Evolutionary conservation across 352 stramenopile species (phyloP).

Genomic region (Phytophthora uliginosa): DNA sequence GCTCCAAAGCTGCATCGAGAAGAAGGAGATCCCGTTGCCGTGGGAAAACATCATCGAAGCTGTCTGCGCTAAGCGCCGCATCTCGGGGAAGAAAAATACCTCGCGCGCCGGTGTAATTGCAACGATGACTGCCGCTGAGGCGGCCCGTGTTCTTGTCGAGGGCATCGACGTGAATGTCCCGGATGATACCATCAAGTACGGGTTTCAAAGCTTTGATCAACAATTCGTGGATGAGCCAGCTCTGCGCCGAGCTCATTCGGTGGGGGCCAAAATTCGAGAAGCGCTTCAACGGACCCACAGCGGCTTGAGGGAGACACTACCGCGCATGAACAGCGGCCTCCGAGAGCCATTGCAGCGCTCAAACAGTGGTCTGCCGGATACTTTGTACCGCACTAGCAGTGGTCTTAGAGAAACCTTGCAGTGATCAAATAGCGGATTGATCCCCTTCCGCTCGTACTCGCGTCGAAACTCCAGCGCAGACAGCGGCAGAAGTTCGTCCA

Average conservation of each 20-base stretch:
- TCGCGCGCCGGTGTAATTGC: constrained; percentile 5
- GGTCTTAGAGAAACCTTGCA: not conserved
- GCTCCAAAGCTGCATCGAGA: constrained; percentile 20
- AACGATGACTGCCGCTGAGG: constrained; percentile 7
- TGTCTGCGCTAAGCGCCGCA: constrained; percentile 1
- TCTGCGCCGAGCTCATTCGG: constrained; percentile 8
- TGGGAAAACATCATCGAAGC: constrained; percentile 24
- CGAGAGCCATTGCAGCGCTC: not conserved
- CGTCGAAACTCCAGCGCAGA: not conserved
- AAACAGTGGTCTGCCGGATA: not conserved
- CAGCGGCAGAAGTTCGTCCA: constrained; percentile 4
- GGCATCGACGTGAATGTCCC: constrained; percentile 23
- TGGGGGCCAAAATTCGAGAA: constrained; percentile 7
- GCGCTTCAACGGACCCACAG: constrained; percentile 1
- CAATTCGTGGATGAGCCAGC: constrained; percentile 7
- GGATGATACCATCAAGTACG: constrained; percentile 28
- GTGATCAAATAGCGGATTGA: not conserved
- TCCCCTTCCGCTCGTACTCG: not conserved
- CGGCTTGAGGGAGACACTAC: not conserved
- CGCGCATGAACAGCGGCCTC: not conserved
- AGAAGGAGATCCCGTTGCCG: constrained; percentile 15
- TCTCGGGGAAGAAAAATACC: not conserved
- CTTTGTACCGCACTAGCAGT: not conserved
- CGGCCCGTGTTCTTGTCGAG: constrained; percentile 19
- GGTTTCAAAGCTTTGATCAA: constrained; percentile 25